Evolutionary conservation across 257 asterid species (phyloP), one percentile per base, ranked within the genome.

Genomic region (Capsicum chinense): DNA sequence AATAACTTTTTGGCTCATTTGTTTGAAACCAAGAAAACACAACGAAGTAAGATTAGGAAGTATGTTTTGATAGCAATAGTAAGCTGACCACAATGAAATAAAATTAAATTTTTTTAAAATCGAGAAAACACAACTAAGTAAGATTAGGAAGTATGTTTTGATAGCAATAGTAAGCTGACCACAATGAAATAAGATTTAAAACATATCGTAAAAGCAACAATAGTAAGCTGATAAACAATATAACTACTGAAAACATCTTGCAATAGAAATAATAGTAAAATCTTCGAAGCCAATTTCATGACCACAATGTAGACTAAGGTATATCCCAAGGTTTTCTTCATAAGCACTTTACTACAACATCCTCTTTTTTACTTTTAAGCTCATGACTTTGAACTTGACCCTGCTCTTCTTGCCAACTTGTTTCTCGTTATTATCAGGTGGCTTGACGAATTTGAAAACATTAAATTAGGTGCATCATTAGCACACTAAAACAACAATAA

Each of bases 361-460:
- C 94, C 85, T 88, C 21, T 21, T 92, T 83, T 88, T 90, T 86
- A 94, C 98, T 89, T 94, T 95, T 54, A 95, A 91, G 87, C 98
- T 95, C 97, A 94, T 88, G 70, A 95, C 93, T 90, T 94, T 95
- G 92, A 95, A 95, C 91, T 92, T 94, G 68, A 89, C 97, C 81
- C 85, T 93, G 92, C 91, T 90, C 89, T 93, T 95, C 79, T 86
- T 92, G 68, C 91, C 92, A 56, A 83, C 73, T 73, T 85, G 81
- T 84, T 94, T 94, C 84, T 93, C 98, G 56, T 90, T 89, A 88
- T 88, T 91, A 91, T 94, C 99, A 37, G 97, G 98, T 67, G 87
- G 93, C 95, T 94, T 97, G 84, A 95, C 93, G 88, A 95, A 95
- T 91, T 95, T 94, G 96, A 94, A 94, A 60, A 95, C 98, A 94